These are phyloP conservation scores for Spizellomyces punctatus DNA, from an alignment of 192 early-diverging fungal genomes.

Conservation along the genomic window DNA sequence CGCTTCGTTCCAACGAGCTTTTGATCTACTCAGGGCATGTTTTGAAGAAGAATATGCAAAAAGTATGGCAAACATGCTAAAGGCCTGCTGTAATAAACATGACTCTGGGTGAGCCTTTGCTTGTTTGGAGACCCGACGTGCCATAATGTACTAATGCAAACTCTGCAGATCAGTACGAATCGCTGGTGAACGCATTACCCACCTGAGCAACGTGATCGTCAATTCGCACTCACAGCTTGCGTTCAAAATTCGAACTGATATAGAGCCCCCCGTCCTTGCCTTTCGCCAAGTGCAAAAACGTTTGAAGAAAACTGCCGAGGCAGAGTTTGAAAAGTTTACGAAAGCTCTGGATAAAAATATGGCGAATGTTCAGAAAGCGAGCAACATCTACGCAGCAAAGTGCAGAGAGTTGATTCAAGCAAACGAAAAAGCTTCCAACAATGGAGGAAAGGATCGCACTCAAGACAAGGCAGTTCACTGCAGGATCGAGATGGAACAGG, in stretches of 20 bases:
- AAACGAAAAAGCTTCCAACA: background rate
- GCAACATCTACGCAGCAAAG: background rate
- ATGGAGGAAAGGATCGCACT: background rate
- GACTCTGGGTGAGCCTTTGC: background rate
- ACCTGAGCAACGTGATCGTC: background rate
- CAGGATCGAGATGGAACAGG: background rate
- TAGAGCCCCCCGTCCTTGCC: background rate
- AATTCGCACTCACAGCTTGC: conserved; percentile 2
- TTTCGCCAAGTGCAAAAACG: conserved; percentile 2
- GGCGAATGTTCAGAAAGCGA: background rate
- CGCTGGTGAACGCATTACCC: background rate
- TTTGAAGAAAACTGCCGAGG: background rate
- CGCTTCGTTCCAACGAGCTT: no score
- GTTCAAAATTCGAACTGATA: background rate
- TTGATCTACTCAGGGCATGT: background rate
- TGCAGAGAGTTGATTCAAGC: background rate
- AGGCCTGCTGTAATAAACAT: background rate
- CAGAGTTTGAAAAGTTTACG: background rate
- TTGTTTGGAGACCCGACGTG: no score
- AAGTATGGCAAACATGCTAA: background rate
- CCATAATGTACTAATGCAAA: no score
- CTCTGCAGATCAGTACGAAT: background rate
- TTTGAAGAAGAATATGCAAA: conserved; percentile 3
- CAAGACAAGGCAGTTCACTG: background rate
- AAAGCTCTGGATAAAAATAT: background rate